Conservation (phyloP, 352 stramenopile genomes). For the Phytophthora hibernalis region DNA sequence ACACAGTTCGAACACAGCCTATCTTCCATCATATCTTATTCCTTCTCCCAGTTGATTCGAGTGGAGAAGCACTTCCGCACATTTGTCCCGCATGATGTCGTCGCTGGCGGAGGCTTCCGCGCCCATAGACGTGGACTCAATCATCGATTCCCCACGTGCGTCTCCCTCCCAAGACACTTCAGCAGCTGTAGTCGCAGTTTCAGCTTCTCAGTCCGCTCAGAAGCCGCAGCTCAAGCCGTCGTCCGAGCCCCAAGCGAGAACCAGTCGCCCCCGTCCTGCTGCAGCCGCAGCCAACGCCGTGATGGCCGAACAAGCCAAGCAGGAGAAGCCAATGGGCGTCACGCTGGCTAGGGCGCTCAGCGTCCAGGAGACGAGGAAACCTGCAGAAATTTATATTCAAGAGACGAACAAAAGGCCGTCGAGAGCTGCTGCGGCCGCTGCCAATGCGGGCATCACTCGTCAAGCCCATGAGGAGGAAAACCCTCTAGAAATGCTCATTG, state of each 20-base stretch:
- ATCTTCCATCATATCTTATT: constrained; percentile 3
- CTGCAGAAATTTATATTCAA: background rate
- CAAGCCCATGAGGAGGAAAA: constrained; percentile 18
- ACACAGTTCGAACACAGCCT: background rate
- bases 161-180: background rate
- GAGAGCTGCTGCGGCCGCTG: constrained; percentile 18
- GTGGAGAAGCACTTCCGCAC: background rate
- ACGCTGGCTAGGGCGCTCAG: background rate
- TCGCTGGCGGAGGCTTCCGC: constrained; percentile 7
- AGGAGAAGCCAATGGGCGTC: constrained; percentile 6
- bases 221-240: constrained; percentile 6
- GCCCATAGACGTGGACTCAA: background rate
- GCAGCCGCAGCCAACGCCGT: constrained; percentile 13
- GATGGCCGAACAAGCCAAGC: constrained; percentile 22
- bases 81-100: background rate
- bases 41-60: constrained; percentile 1
- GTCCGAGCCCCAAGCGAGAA: background rate
- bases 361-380: background rate
- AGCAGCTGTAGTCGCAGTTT: constrained; percentile 2
- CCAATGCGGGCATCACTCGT: constrained; percentile 13
- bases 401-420: constrained; percentile 9
- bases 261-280: constrained; percentile 9
- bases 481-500: constrained; percentile 16
- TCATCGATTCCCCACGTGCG: background rate
- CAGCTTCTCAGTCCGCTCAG: background rate